Evolutionary conservation across 495 filamentous ascomycete species (phyloP), one percentile per base, ranked within the genome.

Genomic region (Margaritispora aquatica): DNA sequence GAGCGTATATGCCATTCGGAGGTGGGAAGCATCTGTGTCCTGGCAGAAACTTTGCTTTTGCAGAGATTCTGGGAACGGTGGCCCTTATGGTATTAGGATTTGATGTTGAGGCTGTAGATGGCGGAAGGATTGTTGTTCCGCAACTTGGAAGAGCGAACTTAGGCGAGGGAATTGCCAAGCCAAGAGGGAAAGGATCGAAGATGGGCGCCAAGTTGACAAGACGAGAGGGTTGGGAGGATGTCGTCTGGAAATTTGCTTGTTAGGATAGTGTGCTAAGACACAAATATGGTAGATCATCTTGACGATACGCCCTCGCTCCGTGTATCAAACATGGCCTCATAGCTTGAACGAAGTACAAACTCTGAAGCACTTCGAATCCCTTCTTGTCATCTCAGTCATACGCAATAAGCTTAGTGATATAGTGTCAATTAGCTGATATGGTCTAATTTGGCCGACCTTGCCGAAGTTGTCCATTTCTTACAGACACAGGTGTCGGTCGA

Each of bases 21-120:
- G 80, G 81, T 15, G 80, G 80, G 47, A 75, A 74, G 63, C 76
- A 75, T 20, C 59, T 82, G 17, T 83, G 81, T 59, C 81, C 81
- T 2, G 81, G 81, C 0, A 70, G 80, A 2, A 72, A 80, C 64
- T 82, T 83, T 65, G 81, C 81, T 0, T 73, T 72, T 54, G 73
- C 74, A 23, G 77, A 80, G 70, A 78, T 82, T 48, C 59, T 76
- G 47, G 68, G 70, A 15, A 68, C 79, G 27, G 74, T 75, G 13
- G 74, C 75, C 8, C 67, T 79, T 52, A 54, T 82, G 15, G 66
- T 80, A 9, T 57, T 74, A 51, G 66, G 69, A 38, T 79, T 79
- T 61, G 79, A 84, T 29, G 64, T 80, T 26, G 49, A 2, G 31
- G 21, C 11, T 1, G 19, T 19, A 15, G 21, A 55, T 38, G 59